Base-by-base conservation (phyloP, 305 asterid species). In the Euphrasia arctica region DNA sequence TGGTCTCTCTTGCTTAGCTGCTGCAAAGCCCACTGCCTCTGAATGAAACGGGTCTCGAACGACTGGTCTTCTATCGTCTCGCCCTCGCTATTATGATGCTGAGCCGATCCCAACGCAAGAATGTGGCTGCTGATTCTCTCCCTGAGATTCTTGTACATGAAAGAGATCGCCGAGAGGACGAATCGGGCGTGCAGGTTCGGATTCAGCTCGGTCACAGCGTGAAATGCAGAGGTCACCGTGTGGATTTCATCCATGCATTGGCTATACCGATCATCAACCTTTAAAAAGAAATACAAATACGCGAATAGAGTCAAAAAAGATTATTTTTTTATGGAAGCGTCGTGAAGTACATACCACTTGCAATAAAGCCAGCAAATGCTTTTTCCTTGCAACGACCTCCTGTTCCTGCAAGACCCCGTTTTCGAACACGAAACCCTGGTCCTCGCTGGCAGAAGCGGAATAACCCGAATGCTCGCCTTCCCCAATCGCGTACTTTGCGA, bases 21-120 rank as follows among this genome's bases (percentile, higher is more conserved):
- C 75, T 90, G 97, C n/a, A 87, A 82, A 22, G 92, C 89, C 96
- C 95, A 90, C 34, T 90, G 96, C 78, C 80, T 85, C 76, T 85
- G 81, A 14, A 88, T 62, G 70, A 79, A 84, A 15, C 82, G 60
- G 9, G 82, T 70, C 70, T 87, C 89, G 0, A 82, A 77, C 1
- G 87, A 74, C 39, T 74, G 72, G 15, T 79, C 83, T 14, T 75
- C 86, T 47, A 66, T 62, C 18, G 71, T 70, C 13, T 52, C 71
- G 27, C 68, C 79, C 28, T 70, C 71, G n/a, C 58, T 59, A 11
- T 45, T 52, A 59, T 68, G n/a, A 48, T 48, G 12, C 5, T 48
- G 45, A 2, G 9, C 60, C 58, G 79, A 66, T 65, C 93, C 91
- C 71, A 80, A 45, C 43, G 87, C 76, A 4, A 90, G 85, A 71